These are phyloP conservation scores for Colletotrichum cordylinicola DNA, from an alignment of 2,329 filamentous ascomycete species.

Conservation along the genomic window DNA sequence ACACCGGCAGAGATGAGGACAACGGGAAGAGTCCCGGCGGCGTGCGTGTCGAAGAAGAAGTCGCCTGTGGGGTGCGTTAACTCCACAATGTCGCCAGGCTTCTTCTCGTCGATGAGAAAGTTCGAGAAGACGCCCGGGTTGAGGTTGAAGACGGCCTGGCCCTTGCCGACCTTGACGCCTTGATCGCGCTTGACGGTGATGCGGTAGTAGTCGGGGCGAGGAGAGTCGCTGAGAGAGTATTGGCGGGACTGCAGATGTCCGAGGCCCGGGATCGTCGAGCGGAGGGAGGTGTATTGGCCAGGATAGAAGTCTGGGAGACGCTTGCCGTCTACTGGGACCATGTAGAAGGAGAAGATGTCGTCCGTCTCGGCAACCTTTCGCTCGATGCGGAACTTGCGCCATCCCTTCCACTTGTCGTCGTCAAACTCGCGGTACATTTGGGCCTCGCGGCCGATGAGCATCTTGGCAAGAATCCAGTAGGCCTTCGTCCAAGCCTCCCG, in stretches of 20 bases:
- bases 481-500: conserved; percentile 73
- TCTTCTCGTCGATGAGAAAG: conserved; percentile 66
- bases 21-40: conserved; percentile 48
- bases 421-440: conserved; percentile 66
- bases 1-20: conserved; percentile 68
- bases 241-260: conserved; percentile 71
- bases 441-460: conserved; percentile 72
- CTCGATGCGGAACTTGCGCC: conserved; percentile 70
- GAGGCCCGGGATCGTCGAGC: conserved; percentile 59
- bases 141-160: conserved; percentile 49
- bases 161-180: conserved; percentile 43
- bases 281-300: conserved; percentile 75
- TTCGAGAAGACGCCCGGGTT: conserved; percentile 74
- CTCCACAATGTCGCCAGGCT: conserved; percentile 66
- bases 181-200: conserved; percentile 74
- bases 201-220: conserved; percentile 66
- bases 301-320: conserved; percentile 69
- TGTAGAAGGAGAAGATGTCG: conserved; percentile 74
- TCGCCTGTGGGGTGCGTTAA: conserved; percentile 72
- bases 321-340: conserved; percentile 66
- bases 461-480: conserved; percentile 75
- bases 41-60: conserved; percentile 58
- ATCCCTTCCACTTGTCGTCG: conserved; percentile 63
- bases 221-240: conserved; percentile 75
- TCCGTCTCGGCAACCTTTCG: conserved; percentile 70